These are phyloP conservation scores for Tuber melanosporum DNA, from an alignment of 495 filamentous ascomycete species.

Conservation along the genomic window DNA sequence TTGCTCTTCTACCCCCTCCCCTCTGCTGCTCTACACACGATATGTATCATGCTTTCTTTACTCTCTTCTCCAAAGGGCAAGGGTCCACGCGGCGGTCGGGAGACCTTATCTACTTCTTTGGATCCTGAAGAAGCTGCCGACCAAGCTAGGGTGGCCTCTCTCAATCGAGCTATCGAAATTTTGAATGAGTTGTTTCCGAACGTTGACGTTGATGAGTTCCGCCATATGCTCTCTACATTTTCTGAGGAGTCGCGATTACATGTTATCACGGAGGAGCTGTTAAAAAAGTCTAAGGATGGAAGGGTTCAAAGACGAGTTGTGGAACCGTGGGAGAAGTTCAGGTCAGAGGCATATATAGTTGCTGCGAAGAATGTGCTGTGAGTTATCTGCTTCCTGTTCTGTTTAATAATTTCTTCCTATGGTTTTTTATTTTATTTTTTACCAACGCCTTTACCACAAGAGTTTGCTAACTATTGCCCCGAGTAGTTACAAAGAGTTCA, in stretches of 20 bases:
- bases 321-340: slow-evolving; percentile 65
- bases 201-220: slow-evolving; percentile 81
- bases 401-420: not conserved
- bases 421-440: not conserved
- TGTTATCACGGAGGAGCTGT: slow-evolving; percentile 74
- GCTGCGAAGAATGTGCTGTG: slow-evolving; percentile 57
- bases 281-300: slow-evolving; percentile 51
- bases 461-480: not conserved
- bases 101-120: slow-evolving; percentile 4
- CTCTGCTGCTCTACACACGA: not conserved
- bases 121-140: slow-evolving; percentile 12
- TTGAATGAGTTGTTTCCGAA: slow-evolving; percentile 79
- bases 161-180: slow-evolving; percentile 66
- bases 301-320: slow-evolving; percentile 15
- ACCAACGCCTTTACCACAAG: not conserved
- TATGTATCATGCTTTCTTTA: slow-evolving; percentile 34
- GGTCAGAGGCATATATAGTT: slow-evolving; percentile 62
- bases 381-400: slow-evolving; percentile 8
- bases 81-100: slow-evolving; percentile 5
- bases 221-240: slow-evolving; percentile 76
- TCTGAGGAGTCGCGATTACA: slow-evolving; percentile 75
- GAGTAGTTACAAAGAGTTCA: slow-evolving; percentile 69
- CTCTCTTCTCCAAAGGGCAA: slow-evolving; percentile 26
- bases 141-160: slow-evolving; percentile 25
- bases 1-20: not conserved